These are phyloP conservation scores for Golovinomyces cichoracearum DNA, from an alignment of 2,329 filamentous ascomycete species.

Conservation along the genomic window DNA sequence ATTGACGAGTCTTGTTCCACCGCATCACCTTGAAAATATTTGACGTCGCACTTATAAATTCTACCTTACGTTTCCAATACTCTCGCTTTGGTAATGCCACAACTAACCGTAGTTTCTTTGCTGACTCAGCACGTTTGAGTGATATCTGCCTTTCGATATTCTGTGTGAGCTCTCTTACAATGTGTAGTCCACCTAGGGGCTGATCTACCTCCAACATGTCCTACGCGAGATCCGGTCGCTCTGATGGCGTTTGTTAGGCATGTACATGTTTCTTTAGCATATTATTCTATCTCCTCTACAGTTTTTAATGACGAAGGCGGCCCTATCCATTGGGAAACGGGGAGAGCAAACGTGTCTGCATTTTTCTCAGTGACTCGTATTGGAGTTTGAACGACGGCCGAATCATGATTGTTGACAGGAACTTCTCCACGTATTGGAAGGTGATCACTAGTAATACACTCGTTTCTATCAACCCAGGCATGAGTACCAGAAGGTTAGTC, in stretches of 20 bases:
- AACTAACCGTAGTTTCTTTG: neutral
- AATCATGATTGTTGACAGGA: neutral
- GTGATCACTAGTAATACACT: no score
- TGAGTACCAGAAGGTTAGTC: no score
- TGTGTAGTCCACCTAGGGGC: neutral
- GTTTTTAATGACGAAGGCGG: neutral
- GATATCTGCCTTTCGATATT: neutral
- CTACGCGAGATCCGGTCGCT: neutral
- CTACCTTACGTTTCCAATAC: neutral
- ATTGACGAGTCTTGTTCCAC: no score
- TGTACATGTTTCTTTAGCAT: neutral
- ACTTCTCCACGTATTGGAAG: neutral
- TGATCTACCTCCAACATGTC: neutral
- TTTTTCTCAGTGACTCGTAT: neutral
- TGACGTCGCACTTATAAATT: no score
- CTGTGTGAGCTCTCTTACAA: neutral
- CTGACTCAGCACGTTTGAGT: neutral
- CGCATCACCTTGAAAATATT: no score
- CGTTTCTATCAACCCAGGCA: no score
- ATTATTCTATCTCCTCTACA: neutral
- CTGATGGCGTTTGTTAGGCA: no score
- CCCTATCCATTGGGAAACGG: neutral
- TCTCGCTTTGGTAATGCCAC: neutral
- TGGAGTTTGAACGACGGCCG: neutral
- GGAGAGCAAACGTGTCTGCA: neutral